Conservation (phyloP, 2,329 filamentous ascomycete genomes). For the Trichophyton schoenleinii region DNA sequence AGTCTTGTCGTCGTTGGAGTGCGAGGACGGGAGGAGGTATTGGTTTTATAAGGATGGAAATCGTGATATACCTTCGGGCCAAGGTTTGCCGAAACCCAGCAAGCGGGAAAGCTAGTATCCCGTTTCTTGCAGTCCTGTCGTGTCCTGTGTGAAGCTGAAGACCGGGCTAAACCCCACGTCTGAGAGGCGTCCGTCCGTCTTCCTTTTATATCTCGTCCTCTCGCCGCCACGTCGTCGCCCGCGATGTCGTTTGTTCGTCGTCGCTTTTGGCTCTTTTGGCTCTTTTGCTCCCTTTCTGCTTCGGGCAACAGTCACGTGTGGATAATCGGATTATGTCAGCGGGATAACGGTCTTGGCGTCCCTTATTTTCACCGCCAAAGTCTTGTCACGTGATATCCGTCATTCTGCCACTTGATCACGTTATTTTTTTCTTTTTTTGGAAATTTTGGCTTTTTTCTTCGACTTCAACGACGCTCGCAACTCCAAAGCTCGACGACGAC, state of each 20-base stretch:
- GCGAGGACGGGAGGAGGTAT: neutral
- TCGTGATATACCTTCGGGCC: neutral
- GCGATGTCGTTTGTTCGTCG: too few species aligned
- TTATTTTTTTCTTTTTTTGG: neutral
- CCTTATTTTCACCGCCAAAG: neutral
- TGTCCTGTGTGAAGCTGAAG: too few species aligned
- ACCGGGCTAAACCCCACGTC: too few species aligned
- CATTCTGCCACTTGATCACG: constrained; percentile 1
- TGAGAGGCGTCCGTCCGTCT: too few species aligned
- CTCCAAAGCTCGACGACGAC: neutral
- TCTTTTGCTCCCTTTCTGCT: too few species aligned
- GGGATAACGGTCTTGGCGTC: neutral
- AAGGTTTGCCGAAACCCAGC: neutral
- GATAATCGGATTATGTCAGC: neutral
- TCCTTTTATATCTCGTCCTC: too few species aligned
- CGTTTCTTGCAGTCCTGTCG: too few species aligned
- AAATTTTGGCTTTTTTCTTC: neutral
- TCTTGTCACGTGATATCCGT: neutral
- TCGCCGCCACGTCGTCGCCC: too few species aligned
- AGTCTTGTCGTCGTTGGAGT: neutral
- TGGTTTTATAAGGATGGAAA: neutral
- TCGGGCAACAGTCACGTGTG: too few species aligned
- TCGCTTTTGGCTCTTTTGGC: too few species aligned
- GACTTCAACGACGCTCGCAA: neutral
- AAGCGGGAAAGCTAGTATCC: neutral